phyloP scores from a whole-genome alignment of 2,329 filamentous ascomycete genomes.

The Paraconiothyrium brasiliense region DNA sequence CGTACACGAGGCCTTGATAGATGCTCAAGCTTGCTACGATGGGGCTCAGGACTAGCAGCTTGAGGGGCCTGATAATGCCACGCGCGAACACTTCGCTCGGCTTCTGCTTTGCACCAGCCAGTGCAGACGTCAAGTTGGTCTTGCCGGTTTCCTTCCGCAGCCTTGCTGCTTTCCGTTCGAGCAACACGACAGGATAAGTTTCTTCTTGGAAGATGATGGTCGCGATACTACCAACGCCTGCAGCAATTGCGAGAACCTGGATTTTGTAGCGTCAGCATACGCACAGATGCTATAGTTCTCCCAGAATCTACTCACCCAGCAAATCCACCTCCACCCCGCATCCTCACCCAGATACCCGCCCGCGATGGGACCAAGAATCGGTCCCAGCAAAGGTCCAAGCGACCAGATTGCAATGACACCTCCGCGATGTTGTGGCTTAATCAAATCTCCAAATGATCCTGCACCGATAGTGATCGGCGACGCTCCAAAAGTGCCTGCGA shows the following conservation, averaged over 20 bases:
- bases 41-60: conserved; percentile 63
- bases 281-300: conserved; percentile 1
- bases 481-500: conserved; percentile 41
- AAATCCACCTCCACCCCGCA: conserved; percentile 31
- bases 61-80: conserved; percentile 60
- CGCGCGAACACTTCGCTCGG: conserved; percentile 48
- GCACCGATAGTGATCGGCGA: conserved; percentile 30
- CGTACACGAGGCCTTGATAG: conserved; percentile 55
- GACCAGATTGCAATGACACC: conserved; percentile 32
- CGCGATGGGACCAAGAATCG: conserved; percentile 27
- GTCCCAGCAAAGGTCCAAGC: conserved; percentile 26
- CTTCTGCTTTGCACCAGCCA: conserved; percentile 42
- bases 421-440: conserved; percentile 29
- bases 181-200: conserved; percentile 42
- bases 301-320: conserved; percentile 19
- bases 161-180: conserved; percentile 44
- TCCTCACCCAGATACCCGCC: conserved; percentile 28
- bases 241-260: conserved; percentile 36
- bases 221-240: conserved; percentile 35
- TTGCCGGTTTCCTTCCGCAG: conserved; percentile 40
- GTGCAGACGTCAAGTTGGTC: conserved; percentile 41
- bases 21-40: conserved; percentile 57
- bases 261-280: not conserved
- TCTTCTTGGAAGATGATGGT: conserved; percentile 38
- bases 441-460: conserved; percentile 35